A percentile compares a stretch with the other conserved stretches of the same genome.
Evolutionary conservation across 129 eudicot species (phyloP).

Genomic region (Centella asiatica): DNA sequence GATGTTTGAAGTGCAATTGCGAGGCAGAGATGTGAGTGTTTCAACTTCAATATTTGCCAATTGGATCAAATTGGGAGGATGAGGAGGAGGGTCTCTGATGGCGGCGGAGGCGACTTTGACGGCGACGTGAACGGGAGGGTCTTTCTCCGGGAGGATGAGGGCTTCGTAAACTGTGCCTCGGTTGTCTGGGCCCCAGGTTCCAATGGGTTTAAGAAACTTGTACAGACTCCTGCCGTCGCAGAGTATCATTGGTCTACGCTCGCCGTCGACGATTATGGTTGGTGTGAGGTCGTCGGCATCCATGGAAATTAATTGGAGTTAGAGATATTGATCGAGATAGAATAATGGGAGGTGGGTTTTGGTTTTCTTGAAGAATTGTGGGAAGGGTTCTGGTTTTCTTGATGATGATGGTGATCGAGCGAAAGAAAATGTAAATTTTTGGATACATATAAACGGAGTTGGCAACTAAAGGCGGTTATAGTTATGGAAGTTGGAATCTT

Average conservation of each 20-base stretch:
- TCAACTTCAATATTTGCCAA: too few relatives aligned
- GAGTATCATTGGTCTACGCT: neutral
- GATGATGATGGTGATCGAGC: too few relatives aligned
- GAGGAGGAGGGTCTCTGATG: neutral
- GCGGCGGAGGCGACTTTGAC: neutral
- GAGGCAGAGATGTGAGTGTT: too few relatives aligned
- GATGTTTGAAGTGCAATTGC: neutral
- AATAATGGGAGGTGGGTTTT: too few relatives aligned
- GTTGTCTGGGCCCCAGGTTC: constrained; percentile 1
- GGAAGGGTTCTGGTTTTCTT: too few relatives aligned
- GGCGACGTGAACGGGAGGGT: neutral
- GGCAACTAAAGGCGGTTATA: too few relatives aligned
- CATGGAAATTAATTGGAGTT: neutral
- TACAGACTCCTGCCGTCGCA: neutral
- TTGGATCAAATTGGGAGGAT: too few relatives aligned
- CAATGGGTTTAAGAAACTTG: neutral
- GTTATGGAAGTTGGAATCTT: too few relatives aligned
- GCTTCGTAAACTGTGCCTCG: neutral
- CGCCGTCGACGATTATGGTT: neutral
- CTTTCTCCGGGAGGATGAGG: neutral
- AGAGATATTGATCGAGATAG: too few relatives aligned
- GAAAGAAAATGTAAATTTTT: too few relatives aligned
- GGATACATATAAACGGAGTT: too few relatives aligned
- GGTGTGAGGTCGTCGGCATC: neutral
- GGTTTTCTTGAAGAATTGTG: too few relatives aligned